phyloP scores from a whole-genome alignment of 495 filamentous ascomycete species.

The Neurospora hispaniola region DNA sequence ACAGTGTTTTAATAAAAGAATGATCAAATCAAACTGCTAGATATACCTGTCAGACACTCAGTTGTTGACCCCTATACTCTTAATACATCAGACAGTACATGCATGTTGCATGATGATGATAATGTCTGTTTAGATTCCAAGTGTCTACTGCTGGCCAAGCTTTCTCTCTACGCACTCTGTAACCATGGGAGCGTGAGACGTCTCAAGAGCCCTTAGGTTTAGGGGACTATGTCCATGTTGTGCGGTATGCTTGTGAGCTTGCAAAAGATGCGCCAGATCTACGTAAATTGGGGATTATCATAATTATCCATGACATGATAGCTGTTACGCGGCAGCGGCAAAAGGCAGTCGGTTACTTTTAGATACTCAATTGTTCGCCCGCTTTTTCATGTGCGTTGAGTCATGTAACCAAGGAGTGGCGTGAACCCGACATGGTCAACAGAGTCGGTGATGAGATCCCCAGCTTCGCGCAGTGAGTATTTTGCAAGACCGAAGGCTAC shows the following conservation, averaged over 20 bases:
- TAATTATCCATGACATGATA: background rate
- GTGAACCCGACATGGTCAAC: background rate
- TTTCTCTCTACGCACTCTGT: no score
- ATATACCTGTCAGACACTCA: conserved; percentile 12
- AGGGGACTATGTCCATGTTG: background rate
- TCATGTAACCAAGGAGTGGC: background rate
- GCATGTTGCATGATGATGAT: conserved; percentile 9
- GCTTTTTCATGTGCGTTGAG: background rate
- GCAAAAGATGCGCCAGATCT: background rate
- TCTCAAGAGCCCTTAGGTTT: background rate
- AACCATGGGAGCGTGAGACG: background rate
- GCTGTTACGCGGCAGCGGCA: background rate
- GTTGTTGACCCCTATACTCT: conserved; percentile 3
- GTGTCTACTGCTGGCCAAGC: background rate
- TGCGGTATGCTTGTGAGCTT: background rate
- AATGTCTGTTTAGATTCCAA: background rate
- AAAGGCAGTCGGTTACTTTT: background rate
- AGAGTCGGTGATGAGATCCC: background rate
- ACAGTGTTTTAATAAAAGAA: conserved; percentile 11
- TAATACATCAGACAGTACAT: conserved; percentile 16
- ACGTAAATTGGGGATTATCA: background rate
- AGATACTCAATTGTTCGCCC: background rate
- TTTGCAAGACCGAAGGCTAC: background rate
- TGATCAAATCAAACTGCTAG: conserved; percentile 9
- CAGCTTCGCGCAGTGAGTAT: background rate